Evolutionary conservation across 2,329 filamentous ascomycete species (phyloP), one percentile per base, ranked within the genome.

Genomic region (Akanthomyces lecanii): DNA sequence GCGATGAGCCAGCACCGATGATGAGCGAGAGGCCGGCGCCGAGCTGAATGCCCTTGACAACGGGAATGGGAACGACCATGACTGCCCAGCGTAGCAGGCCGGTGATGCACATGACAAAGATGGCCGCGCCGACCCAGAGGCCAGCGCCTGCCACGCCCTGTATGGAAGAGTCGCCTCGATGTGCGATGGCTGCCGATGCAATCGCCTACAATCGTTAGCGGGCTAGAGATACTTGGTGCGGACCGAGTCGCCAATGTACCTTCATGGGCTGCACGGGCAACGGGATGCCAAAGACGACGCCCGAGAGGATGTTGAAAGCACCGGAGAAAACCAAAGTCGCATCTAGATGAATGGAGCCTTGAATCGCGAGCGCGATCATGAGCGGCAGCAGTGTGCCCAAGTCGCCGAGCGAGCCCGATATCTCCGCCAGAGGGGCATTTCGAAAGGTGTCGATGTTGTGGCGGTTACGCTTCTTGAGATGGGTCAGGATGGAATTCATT

Each of bases 1-100:
- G 82, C 53, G 80, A 83, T 0, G 82, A 80, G 3, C 91, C 92
- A 8, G 92, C 91, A 14, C 90, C 89, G 63, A 96, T 82, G 61
- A 92, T 84, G 18, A 98, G 82, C 18, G 89, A 92, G 54, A 98
- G 79, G 1, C 94, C 94, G 5, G 94, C 94, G 44, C 94, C 94
- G 54, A 97, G 86, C 76, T 98, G 95, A 67, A 98, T 97, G 36
- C 94, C 94, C 73, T 96, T 97, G 60, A 98, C 88, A 0, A 98
- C 89, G 0, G 93, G 91, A 16, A 93, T 85, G 0, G 94, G 94
- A 10, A 96, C 89, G 16, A 87, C 80, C n/a, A 80, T 77, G 10
- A 90, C 88, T 58, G 91, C 87, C 82, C 87, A 89, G 63, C 82
- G 82, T 38, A 97, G 79, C n/a, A 95, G 76, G 0, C 94, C 91